Conservation (phyloP, 225 moss, liverwort and hornwort species). For the Takakia lepidozioides region DNA sequence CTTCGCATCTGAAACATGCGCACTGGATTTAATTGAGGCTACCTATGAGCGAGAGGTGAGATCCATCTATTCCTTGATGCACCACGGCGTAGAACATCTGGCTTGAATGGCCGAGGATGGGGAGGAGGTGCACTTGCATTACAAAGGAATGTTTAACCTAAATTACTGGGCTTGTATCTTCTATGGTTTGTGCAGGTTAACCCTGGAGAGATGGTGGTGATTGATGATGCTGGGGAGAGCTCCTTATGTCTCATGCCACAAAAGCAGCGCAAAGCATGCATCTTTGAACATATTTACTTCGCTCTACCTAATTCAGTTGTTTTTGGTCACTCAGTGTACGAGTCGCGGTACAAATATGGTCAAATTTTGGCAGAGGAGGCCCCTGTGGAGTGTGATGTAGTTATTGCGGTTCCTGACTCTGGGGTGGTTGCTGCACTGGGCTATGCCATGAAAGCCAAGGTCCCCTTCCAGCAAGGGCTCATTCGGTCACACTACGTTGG, state of each 20-base stretch:
- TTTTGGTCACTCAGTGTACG: constrained; percentile 84
- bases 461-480: constrained; percentile 90
- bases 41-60: constrained; percentile 71
- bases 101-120: no score
- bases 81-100: no score
- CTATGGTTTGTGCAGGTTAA: constrained; percentile 26
- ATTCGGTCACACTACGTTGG: constrained; percentile 93
- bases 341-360: constrained; percentile 73
- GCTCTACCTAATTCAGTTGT: constrained; percentile 77
- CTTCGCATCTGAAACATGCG: constrained; percentile 91
- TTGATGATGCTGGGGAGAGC: constrained; percentile 75
- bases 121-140: no score
- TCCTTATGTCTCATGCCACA: constrained; percentile 77
- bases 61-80: no score
- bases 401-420: constrained; percentile 92
- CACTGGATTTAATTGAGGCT: constrained; percentile 81
- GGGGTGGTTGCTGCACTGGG: constrained; percentile 94
- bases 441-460: constrained; percentile 60
- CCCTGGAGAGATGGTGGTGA: constrained; percentile 87
- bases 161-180: background rate
- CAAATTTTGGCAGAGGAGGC: constrained; percentile 72
- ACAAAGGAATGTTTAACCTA: background rate
- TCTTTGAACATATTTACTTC: constrained; percentile 96
- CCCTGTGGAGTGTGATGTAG: constrained; percentile 87
- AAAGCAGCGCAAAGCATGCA: constrained; percentile 73